Conservation (phyloP, 2,329 filamentous ascomycete species). For the Epichloe gansuensis region DNA sequence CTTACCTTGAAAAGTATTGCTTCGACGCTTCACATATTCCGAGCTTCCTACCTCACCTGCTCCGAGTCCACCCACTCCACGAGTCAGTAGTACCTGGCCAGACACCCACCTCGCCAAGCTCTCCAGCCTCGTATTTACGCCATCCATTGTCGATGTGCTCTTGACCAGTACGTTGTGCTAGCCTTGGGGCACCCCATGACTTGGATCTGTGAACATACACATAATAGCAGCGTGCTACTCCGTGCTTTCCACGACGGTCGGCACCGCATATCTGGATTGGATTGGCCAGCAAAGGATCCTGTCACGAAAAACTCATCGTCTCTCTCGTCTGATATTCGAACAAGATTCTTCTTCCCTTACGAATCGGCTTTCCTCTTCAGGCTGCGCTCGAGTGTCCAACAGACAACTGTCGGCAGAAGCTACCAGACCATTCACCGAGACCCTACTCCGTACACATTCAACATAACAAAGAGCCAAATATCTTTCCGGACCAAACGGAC, state of each 20-base stretch:
- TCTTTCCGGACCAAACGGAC: not conserved
- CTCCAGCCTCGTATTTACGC: no score
- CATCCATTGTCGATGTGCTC: not conserved
- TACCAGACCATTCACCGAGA: not conserved
- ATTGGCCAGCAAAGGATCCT: not conserved
- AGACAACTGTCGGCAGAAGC: not conserved
- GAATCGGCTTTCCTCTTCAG: constrained; percentile 16
- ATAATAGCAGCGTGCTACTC: no score
- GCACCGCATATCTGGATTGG: not conserved
- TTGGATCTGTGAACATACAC: not conserved
- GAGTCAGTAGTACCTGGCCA: no score
- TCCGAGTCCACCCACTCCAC: no score
- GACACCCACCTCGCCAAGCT: no score
- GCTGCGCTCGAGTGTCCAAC: not conserved
- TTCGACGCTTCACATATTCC: not conserved
- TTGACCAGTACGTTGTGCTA: not conserved
- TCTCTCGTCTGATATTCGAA: not conserved
- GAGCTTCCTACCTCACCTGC: no score
- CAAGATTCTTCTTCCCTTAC: constrained; percentile 6
- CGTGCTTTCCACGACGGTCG: not conserved
- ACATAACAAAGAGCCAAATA: not conserved
- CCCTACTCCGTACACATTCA: not conserved
- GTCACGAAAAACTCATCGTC: not conserved
- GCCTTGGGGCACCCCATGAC: no score
- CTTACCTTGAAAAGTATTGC: not conserved